A percentile compares a stretch with the other conserved stretches of the same genome.
phyloP scores from a whole-genome alignment of 441 rosid species.

The Erysimum pusillum region DNA sequence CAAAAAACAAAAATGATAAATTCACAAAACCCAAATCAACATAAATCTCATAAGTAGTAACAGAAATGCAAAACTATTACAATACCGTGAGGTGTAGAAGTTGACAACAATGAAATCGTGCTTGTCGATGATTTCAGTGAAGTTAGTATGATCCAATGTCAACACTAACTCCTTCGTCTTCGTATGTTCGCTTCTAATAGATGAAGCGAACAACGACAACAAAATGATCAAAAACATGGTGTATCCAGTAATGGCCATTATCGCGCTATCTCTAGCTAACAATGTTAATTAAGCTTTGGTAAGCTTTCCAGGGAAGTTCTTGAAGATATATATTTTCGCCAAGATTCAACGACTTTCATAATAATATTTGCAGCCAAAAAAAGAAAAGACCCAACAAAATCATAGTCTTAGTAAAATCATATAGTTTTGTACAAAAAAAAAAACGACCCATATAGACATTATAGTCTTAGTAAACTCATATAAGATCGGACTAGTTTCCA shows the following conservation, averaged over 20 bases:
- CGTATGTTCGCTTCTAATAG: conserved; percentile 28
- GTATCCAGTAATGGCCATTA: conserved; percentile 49
- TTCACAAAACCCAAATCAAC: too few species aligned
- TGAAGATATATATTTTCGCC: not conserved
- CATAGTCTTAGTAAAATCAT: too few species aligned
- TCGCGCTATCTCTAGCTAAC: conserved; percentile 11
- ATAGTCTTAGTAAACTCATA: not conserved
- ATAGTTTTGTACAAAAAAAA: too few species aligned
- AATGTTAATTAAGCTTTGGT: not conserved
- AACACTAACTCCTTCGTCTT: conserved; percentile 76
- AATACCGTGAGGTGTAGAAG: conserved; percentile 86
- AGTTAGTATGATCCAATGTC: conserved; percentile 82
- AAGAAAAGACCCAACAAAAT: too few species aligned
- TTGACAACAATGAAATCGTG: conserved; percentile 88
- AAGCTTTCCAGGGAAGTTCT: not conserved
- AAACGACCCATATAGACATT: not conserved
- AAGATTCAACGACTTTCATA: not conserved
- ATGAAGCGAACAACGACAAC: conserved; percentile 44
- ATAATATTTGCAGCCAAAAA: too few species aligned
- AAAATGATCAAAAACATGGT: conserved; percentile 49
- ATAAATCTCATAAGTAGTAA: too few species aligned
- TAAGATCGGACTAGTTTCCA: too few species aligned
- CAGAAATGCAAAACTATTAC: too few species aligned
- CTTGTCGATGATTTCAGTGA: conserved; percentile 68
- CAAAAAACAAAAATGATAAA: too few species aligned